Evolutionary conservation across 1,284 basidiomycete genomes (phyloP), one percentile per base, ranked within the genome.

Genomic region (Cryptococcus wingfieldii): DNA sequence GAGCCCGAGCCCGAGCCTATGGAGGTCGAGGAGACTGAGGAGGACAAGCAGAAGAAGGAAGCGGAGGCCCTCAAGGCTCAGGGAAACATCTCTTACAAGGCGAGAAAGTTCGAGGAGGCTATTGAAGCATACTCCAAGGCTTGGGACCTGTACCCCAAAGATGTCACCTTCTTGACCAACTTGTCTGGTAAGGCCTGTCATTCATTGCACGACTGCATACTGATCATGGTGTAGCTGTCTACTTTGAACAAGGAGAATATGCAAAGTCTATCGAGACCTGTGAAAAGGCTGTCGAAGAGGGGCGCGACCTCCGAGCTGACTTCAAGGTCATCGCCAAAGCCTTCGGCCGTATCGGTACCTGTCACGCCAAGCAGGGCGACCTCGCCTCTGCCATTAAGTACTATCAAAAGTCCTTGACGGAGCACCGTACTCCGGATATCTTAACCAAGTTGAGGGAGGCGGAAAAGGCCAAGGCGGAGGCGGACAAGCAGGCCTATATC

Each of bases 361-460:
- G 94, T 0, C 92, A 94, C 78, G 79, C 83, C 55, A 90, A 89
- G 79, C 89, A 90, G 74, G 84, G 80, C 53, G 90, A 99, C 75
- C 77, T 88, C 25, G 72, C 76, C 7, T 82, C 83, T 47, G 94
- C 94, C 13, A 86, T 94, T 82, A 92, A 90, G 76, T 92, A 83
- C 80, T 94, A 83, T 79, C 81, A 89, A 68, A 95, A 95, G 77
- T 93, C 90, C 8, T 83, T 99, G 50, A 89, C 93, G 4, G 96
- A 99, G 77, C 96, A 98, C 77, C 90, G 96, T 58, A 98, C 95
- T 6, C 88, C 96, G 14, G 89, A 95, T 67, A 82, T 95, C 60
- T 84, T 98, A 56, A 85, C 85, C 77, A 98, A 96, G 80, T 83
- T 99, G 43, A 88, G 89, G 53, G 88, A 80, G 61, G 81, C 84